A percentile compares a stretch with the other conserved stretches of the same genome.
Conservation (phyloP, 257 asterid genomes). For the Pogostemon cablin region DNA sequence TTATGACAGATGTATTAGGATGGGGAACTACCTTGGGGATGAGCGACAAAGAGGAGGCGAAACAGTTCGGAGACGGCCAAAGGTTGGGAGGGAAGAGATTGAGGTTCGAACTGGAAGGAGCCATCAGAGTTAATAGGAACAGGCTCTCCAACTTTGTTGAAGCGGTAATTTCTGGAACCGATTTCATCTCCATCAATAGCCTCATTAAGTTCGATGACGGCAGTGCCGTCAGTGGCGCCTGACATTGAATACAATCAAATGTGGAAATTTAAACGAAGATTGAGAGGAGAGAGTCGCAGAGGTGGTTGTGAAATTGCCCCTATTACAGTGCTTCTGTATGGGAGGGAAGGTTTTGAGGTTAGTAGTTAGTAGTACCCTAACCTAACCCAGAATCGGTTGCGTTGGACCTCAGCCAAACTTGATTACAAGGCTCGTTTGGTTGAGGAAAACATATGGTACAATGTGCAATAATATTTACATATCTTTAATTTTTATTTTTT, state of each 20-base stretch:
- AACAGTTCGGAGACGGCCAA: conserved; percentile 74
- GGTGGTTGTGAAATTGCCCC: neutral
- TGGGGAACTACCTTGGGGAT: conserved; percentile 55
- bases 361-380: neutral
- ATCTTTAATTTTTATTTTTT: too few relatives aligned
- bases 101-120: conserved; percentile 48
- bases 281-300: neutral
- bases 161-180: conserved; percentile 65
- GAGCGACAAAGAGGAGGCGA: conserved; percentile 75
- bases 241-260: conserved; percentile 31
- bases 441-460: too few relatives aligned
- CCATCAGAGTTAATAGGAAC: conserved; percentile 49
- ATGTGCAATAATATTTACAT: too few relatives aligned
- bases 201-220: conserved; percentile 53
- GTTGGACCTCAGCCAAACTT: too few relatives aligned
- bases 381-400: neutral
- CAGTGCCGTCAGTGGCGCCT: conserved; percentile 28
- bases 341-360: conserved; percentile 34
- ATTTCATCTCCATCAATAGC: conserved; percentile 62
- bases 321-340: neutral
- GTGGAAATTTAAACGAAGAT: neutral
- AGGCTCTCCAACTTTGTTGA: conserved; percentile 58
- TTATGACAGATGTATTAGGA: neutral
- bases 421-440: too few relatives aligned
- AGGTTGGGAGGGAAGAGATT: conserved; percentile 64